These are phyloP conservation scores for Stachybotrys chlorohalonatus DNA, from an alignment of 2,329 filamentous ascomycete species.

Conservation along the genomic window DNA sequence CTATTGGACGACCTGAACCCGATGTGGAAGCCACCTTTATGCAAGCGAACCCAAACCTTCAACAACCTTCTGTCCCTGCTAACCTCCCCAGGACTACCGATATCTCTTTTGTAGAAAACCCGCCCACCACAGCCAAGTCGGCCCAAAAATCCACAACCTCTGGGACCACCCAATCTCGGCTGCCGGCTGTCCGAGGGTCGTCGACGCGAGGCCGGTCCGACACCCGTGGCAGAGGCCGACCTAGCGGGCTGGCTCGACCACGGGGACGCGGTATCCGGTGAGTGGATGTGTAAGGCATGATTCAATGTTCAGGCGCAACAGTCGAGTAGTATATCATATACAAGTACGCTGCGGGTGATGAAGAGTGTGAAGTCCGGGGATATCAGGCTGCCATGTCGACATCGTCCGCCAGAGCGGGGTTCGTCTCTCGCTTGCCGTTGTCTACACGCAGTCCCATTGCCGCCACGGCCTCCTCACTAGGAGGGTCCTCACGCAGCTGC, in stretches of 20 bases:
- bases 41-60: slow-evolving; percentile 33
- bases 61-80: slow-evolving; percentile 5
- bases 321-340: too few species aligned
- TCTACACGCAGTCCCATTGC: slow-evolving; percentile 64
- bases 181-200: slow-evolving; percentile 35
- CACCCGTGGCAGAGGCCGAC: slow-evolving; percentile 23
- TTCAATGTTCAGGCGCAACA: background rate
- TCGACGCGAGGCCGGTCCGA: slow-evolving; percentile 19
- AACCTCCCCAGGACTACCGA: slow-evolving; percentile 64
- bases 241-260: slow-evolving; percentile 36
- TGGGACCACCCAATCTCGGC: slow-evolving; percentile 34
- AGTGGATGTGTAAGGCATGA: slow-evolving; percentile 19
- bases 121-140: slow-evolving; percentile 45
- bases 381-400: slow-evolving; percentile 24
- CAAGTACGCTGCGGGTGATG: background rate
- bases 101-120: slow-evolving; percentile 84
- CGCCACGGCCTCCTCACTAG: slow-evolving; percentile 77
- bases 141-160: slow-evolving; percentile 35
- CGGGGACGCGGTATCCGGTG: slow-evolving; percentile 37
- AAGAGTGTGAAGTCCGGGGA: background rate
- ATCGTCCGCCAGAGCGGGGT: slow-evolving; percentile 13
- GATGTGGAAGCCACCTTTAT: slow-evolving; percentile 79
- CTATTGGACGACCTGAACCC: slow-evolving; percentile 21
- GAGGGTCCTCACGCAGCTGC: slow-evolving; percentile 72
- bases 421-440: slow-evolving; percentile 33